Evolutionary conservation across 1,139 yeast genomes (phyloP).

Genomic region (Saccharomyces hybrid): DNA sequence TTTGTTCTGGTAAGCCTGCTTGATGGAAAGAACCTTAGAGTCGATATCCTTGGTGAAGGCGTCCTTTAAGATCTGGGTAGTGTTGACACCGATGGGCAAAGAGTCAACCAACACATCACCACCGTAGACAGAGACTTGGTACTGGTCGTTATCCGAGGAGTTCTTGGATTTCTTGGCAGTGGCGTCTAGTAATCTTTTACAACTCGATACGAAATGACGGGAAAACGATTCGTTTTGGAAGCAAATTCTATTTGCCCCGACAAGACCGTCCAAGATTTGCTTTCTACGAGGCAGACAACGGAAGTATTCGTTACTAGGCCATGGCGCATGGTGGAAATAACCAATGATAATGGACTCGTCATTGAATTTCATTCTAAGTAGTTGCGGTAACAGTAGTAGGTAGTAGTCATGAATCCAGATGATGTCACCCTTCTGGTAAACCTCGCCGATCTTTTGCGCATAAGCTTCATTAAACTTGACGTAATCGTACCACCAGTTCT

Average conservation of each 20-base stretch:
- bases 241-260: conserved; percentile 80
- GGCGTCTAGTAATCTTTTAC: conserved; percentile 73
- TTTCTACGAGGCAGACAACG: conserved; percentile 78
- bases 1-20: conserved; percentile 62
- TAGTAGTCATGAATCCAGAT: conserved; percentile 96
- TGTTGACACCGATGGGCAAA: conserved; percentile 82
- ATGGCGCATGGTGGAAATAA: conserved; percentile 78
- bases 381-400: conserved; percentile 72
- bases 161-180: conserved; percentile 36
- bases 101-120: conserved; percentile 65
- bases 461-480: conserved; percentile 86
- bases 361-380: conserved; percentile 74
- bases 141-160: conserved; percentile 23
- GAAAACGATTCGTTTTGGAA: conserved; percentile 84
- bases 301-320: conserved; percentile 94
- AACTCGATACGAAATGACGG: conserved; percentile 83
- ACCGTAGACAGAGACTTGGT: conserved; percentile 63
- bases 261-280: conserved; percentile 77
- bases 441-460: conserved; percentile 62
- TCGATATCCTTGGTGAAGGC: conserved; percentile 42
- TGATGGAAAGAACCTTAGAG: conserved; percentile 44
- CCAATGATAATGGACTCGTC: conserved; percentile 62
- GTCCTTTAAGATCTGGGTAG: conserved; percentile 53
- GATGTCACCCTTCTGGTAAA: conserved; percentile 84
- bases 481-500: conserved; percentile 85